Evolutionary conservation across 1,284 basidiomycete genomes (phyloP), one percentile per base, ranked within the genome.

Genomic region (Leccinum fallax): DNA sequence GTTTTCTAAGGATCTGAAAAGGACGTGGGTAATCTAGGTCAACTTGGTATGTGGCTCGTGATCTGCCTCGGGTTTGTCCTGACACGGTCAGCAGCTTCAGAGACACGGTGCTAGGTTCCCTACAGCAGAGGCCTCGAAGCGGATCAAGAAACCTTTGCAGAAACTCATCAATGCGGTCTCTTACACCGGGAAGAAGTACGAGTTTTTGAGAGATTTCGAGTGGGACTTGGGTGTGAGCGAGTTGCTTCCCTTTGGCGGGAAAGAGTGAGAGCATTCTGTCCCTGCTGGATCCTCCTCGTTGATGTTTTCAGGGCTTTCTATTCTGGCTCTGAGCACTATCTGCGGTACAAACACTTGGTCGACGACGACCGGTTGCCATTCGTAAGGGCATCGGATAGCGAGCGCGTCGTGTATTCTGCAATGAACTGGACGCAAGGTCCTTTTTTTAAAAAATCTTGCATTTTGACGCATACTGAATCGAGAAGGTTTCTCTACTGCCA

Each of bases 21-120:
- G 0, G 16, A 11, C 28, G 54, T 36, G 0, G 10, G 9, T 16
- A 1, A 52, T 58, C 54, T 43, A 89, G 84, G 87, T 85, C 49
- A 87, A 89, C 69, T 81, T 89, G 63, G 88, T 90, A 73, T 59
- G 85, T 58, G 9, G 60, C 24, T 36, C 19, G 6, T 9, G 2
- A 13, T 5, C 9, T 26, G 9, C 34, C 15, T n/a, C 49, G 9
- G 49, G 57, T 43, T 34, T 63, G 19, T 63, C 56, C 32, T 57
- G 53, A 67, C 59, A 55, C 43, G 13, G 26, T 28, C 16, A 28
- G 63, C 28, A 94, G 93, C 76, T 96, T n/a, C 89, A 95, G 76
- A 81, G 94, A 10, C 94, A 96, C 69, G 92, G 92, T 1, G 87
- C 91, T 1, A 83, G 94, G 34, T 94, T 83, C 66, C 94, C 94